Evolutionary conservation across 352 stramenopile genomes (phyloP).

Genomic region (Globisporangium rhizosaccharum): DNA sequence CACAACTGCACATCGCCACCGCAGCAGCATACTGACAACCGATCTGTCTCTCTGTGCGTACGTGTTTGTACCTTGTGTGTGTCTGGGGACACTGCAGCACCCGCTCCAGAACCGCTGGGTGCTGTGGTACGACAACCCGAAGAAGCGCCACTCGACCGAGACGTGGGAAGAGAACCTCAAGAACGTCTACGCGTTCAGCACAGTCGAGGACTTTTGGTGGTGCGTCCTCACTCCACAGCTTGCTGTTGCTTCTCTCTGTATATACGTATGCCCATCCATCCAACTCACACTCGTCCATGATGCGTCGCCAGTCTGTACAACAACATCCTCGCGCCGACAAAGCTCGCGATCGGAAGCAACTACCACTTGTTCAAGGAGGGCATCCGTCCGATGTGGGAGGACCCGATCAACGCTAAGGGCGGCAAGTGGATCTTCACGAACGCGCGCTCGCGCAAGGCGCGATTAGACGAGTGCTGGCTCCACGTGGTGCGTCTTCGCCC

Average conservation of each 20-base stretch:
- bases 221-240: conserved; percentile 25
- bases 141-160: conserved; percentile 85
- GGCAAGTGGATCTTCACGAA: conserved; percentile 98
- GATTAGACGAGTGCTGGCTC: conserved; percentile 94
- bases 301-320: conserved; percentile 81
- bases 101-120: conserved; percentile 85
- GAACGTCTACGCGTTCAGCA: conserved; percentile 93
- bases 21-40: too few relatives aligned
- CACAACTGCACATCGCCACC: too few relatives aligned
- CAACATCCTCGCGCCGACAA: conserved; percentile 90
- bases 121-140: conserved; percentile 88
- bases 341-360: conserved; percentile 91
- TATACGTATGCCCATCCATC: too few relatives aligned
- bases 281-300: not conserved
- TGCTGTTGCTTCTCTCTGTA: not conserved
- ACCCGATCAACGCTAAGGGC: conserved; percentile 91
- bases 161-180: conserved; percentile 90
- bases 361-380: conserved; percentile 98
- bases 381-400: conserved; percentile 97
- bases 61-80: not conserved
- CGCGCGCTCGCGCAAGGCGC: conserved; percentile 88
- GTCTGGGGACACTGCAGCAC: conserved; percentile 35
- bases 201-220: conserved; percentile 96
- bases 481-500: conserved; percentile 72
- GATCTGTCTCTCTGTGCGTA: too few relatives aligned